These are phyloP conservation scores for Sclerotinia nivalis DNA, from an alignment of 2,329 filamentous ascomycete genomes.

Conservation along the genomic window DNA sequence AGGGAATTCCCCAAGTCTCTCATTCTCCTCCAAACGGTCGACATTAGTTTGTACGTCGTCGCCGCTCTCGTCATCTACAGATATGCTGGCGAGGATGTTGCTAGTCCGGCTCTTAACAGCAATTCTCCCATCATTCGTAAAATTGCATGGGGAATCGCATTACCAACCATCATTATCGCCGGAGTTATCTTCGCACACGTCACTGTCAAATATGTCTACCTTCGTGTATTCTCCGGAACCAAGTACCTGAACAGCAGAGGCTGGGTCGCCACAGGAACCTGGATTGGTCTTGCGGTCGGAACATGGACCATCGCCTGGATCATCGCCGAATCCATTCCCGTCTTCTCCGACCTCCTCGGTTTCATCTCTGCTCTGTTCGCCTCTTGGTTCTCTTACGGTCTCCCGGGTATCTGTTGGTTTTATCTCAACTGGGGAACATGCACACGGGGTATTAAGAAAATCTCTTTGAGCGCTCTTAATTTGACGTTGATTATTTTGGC, in stretches of 20 bases:
- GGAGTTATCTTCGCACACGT: constrained; percentile 71
- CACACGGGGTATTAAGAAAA: constrained; percentile 25
- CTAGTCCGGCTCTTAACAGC: constrained; percentile 66
- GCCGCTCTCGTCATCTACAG: constrained; percentile 60
- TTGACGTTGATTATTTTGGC: constrained; percentile 25
- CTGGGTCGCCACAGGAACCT: constrained; percentile 55
- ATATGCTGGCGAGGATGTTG: constrained; percentile 61
- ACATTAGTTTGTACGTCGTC: constrained; percentile 61
- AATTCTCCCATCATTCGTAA: constrained; percentile 55
- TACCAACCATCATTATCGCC: constrained; percentile 69
- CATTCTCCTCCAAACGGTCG: constrained; percentile 56
- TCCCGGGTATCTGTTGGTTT: constrained; percentile 51
- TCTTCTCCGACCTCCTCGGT: constrained; percentile 65
- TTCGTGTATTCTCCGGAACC: constrained; percentile 61
- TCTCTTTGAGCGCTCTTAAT: constrained; percentile 25
- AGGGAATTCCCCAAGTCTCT: constrained; percentile 60
- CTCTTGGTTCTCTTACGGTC: constrained; percentile 61
- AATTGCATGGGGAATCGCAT: constrained; percentile 66
- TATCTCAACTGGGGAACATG: constrained; percentile 49
- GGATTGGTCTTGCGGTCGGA: constrained; percentile 56
- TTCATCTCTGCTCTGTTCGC: constrained; percentile 54
- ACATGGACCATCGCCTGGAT: constrained; percentile 65
- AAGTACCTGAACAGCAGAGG: constrained; percentile 43
- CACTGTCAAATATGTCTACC: constrained; percentile 65
- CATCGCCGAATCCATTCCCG: constrained; percentile 67